phyloP scores from a whole-genome alignment of 2,329 filamentous ascomycete genomes.

The Thelonectria blattea region DNA sequence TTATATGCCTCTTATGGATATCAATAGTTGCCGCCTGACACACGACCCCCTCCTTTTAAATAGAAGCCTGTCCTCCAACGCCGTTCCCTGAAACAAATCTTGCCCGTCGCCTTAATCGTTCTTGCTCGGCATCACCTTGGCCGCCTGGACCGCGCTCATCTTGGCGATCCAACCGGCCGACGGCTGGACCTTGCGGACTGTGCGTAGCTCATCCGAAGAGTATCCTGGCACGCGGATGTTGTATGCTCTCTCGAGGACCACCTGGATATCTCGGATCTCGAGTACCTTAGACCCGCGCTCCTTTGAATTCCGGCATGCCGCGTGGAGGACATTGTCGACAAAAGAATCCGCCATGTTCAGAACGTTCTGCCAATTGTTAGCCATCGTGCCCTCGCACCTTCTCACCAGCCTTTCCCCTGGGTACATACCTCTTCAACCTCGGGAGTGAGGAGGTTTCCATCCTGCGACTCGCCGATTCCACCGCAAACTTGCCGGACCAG shows the following conservation, averaged over 20 bases:
- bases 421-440: constrained; percentile 89
- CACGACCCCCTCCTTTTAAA: constrained; percentile 26
- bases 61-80: constrained; percentile 31
- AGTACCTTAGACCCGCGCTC: constrained; percentile 88
- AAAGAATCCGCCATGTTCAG: constrained; percentile 92
- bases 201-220: constrained; percentile 90
- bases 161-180: constrained; percentile 91
- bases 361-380: constrained; percentile 67
- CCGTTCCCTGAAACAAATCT: constrained; percentile 21
- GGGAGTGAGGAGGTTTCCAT: constrained; percentile 80
- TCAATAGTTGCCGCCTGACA: constrained; percentile 12
- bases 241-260: constrained; percentile 83
- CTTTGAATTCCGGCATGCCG: constrained; percentile 90
- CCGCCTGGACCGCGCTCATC: constrained; percentile 95
- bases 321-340: constrained; percentile 86
- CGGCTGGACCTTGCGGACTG: constrained; percentile 91
- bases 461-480: constrained; percentile 72
- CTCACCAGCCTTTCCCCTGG: neutral
- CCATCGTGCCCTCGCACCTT: constrained; percentile 9
- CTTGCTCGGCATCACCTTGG: constrained; percentile 77
- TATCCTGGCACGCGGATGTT: constrained; percentile 95
- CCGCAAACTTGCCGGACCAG: constrained; percentile 93
- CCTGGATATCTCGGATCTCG: constrained; percentile 85
- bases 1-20: constrained; percentile 14
- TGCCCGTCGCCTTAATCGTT: constrained; percentile 48